Base-by-base conservation (phyloP, 1,284 basidiomycete species). In the Ceratorhiza oryzae-sativae region DNA sequence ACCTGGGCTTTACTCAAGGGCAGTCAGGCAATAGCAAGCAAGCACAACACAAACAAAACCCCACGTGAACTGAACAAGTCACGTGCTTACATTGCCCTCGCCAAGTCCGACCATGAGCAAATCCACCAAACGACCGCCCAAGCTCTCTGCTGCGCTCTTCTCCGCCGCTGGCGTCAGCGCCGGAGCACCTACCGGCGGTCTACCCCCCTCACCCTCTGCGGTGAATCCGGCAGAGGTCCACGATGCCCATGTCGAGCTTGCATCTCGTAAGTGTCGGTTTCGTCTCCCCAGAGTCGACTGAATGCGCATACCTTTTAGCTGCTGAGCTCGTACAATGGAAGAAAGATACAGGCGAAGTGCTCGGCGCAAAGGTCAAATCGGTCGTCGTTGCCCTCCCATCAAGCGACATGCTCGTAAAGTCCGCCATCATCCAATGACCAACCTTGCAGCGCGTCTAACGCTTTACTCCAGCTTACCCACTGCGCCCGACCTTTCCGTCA, bases 151-250 rank as follows among this genome's bases (percentile, higher is more conserved):
- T 20, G 23, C 63, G n/a, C 63, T 67, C 27, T 67, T 67, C 34
- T 53, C 32, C 36, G 15, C 63, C 27, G 63, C 63, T n/a, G 32
- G 32, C 23, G 49, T 67, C n/a, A 48, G 63, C 4, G 63, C 63
- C 5, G 63, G 63, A 6, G 63, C 63, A 91, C 77, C 88, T 87
- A 4, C 63, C 49, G 63, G 48, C 20, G 63, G 63, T 1, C 75
- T 90, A 1, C 85, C 88, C 6, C 86, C 88, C n/a, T 90, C 88
- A 73, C 90, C 91, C 2, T 88, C 84, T 75, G 83, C 86, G 13
- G 82, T 90, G 62, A 84, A 87, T 75, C 91, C 91, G 0, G 80
- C 82, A 23, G 80, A 80, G n/a, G 82, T 93, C 73, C 81, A 90
- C 75, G 92, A 93, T 78, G 86, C 88, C 12, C 85, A 88, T 79